A percentile compares a stretch with the other conserved stretches of the same genome.
phyloP scores from a whole-genome alignment of 345 rosid genomes.

The Acer saccharum region DNA sequence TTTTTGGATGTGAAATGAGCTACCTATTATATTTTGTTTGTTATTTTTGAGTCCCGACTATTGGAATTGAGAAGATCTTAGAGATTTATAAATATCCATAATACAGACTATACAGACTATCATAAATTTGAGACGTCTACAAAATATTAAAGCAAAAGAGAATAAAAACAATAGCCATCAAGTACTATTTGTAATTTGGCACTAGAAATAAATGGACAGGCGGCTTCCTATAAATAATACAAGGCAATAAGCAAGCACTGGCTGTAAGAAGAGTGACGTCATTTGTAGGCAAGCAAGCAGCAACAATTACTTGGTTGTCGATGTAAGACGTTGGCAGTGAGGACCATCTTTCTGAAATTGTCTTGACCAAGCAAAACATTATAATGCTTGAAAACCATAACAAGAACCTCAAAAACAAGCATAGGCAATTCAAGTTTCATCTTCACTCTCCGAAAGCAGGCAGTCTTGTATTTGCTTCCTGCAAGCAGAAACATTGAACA shows the following conservation, averaged over 20 bases:
- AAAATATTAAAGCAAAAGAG: not conserved
- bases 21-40: too few relatives aligned
- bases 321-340: not conserved
- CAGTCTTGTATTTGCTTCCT: constrained; percentile 87
- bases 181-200: not conserved
- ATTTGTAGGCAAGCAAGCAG: not conserved
- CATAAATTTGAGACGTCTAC: too few relatives aligned
- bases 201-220: not conserved
- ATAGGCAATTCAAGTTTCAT: constrained; percentile 37
- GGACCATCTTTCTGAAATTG: not conserved
- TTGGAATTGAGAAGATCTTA: not conserved
- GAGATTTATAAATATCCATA: not conserved
- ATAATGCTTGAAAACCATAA: not conserved
- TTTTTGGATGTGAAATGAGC: not conserved
- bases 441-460: constrained; percentile 69
- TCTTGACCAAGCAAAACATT: not conserved
- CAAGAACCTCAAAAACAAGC: not conserved
- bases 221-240: not conserved
- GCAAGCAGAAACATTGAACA: constrained; percentile 17
- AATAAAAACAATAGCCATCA: too few relatives aligned
- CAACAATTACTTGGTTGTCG: not conserved
- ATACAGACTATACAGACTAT: too few relatives aligned
- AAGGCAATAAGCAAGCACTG: not conserved
- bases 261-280: not conserved
- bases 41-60: too few relatives aligned